Evolutionary conservation across 805 yeast species (phyloP).

Genomic region (Ogataea henricii): DNA sequence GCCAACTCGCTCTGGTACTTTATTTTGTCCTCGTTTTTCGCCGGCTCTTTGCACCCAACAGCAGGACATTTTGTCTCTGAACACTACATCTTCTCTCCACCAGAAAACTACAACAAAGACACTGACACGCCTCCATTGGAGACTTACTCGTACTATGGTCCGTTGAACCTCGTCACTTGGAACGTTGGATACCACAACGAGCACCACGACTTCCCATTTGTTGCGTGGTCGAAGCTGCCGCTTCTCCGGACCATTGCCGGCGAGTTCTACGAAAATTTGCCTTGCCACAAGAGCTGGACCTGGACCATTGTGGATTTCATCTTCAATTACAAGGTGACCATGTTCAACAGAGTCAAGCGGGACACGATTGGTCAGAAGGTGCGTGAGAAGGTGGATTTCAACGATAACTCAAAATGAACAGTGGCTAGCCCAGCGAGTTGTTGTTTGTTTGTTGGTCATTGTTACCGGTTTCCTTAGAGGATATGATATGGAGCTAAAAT

Average conservation of each 20-base stretch:
- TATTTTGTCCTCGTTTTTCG: conserved; percentile 75
- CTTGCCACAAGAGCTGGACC: conserved; percentile 76
- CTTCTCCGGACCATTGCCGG: conserved; percentile 63
- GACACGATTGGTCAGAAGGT: conserved; percentile 37
- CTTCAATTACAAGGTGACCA: conserved; percentile 61
- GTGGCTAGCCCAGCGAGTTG: neutral
- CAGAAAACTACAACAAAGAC: conserved; percentile 32
- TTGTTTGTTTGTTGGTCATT: neutral
- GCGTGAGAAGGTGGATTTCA: conserved; percentile 35
- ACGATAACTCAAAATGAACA: conserved; percentile 34
- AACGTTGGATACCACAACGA: conserved; percentile 94
- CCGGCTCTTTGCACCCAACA: conserved; percentile 90
- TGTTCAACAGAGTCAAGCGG: conserved; percentile 84
- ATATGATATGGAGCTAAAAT: neutral
- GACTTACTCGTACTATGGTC: conserved; percentile 87
- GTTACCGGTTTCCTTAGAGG: no score
- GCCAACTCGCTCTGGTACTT: conserved; percentile 64
- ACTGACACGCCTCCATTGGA: conserved; percentile 62
- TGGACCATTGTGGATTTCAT: conserved; percentile 74
- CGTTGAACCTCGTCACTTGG: conserved; percentile 77
- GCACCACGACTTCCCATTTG: conserved; percentile 93
- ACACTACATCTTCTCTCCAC: conserved; percentile 75
- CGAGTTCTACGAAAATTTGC: conserved; percentile 82
- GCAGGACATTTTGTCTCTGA: conserved; percentile 98
- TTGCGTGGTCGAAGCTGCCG: conserved; percentile 85